Base-by-base conservation (phyloP, 192 early-diverging fungal species). In the Coemansia sp. region DNA sequence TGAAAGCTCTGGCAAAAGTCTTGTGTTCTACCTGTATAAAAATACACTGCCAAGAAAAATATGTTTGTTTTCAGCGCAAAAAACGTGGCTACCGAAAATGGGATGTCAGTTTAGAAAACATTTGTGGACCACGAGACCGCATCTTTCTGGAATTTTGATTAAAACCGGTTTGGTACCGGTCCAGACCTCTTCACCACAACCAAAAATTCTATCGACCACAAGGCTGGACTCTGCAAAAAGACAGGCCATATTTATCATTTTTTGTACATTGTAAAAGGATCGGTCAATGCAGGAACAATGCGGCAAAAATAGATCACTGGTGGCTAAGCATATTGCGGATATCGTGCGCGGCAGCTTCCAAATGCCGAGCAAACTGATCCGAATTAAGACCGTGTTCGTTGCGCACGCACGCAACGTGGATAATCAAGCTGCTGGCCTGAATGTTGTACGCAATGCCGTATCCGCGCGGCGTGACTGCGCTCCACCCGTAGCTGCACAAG, bases 401-500 rank as follows among this genome's bases (percentile, higher is more conserved):
- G 84, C 84, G 82, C 73, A 87, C 85, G 70, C 84, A 85, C 8
- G 89, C 90, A 57, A 96, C 81, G 65, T 97, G 97, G 72, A 99
- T 92, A 64, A 94, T 86, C 50, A 97, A 70, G 54, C 84, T 81
- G 70, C 90, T 75, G 53, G 89, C 84, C 76, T 93, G 93, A 65
- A 98, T 88, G 90, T 95, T 96, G 73, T 98, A 98, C 11, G 96
- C 94, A 67, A 93, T 76, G 55, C 95, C 95, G 69, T 90, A 98
- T 17, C 94, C 94, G 81, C 93, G 89, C 11, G 92, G 88, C 43
- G 92, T 86, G 27, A 95, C 90, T 69, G 90, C 86, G 59, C 89
- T 89, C 90, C 90, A 92, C 12, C 97, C 97, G 66, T 97, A 99
- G 62, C 95, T 94, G 58, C 89, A 86, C 84, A 93, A 96, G 80